A percentile compares a stretch with the other conserved stretches of the same genome.
phyloP scores from a whole-genome alignment of 2,329 filamentous ascomycete genomes.

The Fusarium penzigii region DNA sequence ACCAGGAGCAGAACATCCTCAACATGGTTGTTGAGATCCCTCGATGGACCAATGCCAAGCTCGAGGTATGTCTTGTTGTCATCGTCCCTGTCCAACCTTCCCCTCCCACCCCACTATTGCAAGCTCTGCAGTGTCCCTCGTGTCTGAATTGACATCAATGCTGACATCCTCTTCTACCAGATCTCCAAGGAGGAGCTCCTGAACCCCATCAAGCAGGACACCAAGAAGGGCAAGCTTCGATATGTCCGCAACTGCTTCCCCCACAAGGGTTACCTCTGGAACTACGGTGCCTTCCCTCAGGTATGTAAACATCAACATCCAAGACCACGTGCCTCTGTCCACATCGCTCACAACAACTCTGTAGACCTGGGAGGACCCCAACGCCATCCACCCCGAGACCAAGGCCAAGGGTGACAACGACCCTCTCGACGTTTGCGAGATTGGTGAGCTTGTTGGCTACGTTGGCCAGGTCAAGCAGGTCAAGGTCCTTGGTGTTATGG shows the following conservation, averaged over 20 bases:
- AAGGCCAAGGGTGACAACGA: slow-evolving; percentile 99
- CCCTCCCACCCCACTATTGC: background rate
- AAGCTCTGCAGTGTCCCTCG: slow-evolving; percentile 8
- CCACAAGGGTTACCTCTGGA: slow-evolving; percentile 99
- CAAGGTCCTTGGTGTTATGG: slow-evolving; percentile 99
- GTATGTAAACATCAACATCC: slow-evolving; percentile 49
- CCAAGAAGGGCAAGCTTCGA: slow-evolving; percentile 99
- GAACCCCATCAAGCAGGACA: slow-evolving; percentile 99
- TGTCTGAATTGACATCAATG: slow-evolving; percentile 4
- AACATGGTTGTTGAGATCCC: slow-evolving; percentile 99
- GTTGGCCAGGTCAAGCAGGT: slow-evolving; percentile 98
- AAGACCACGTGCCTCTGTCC: slow-evolving; percentile 4
- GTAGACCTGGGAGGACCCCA: slow-evolving; percentile 99
- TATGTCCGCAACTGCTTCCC: slow-evolving; percentile 99
- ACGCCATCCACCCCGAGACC: slow-evolving; percentile 93
- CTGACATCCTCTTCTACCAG: slow-evolving; percentile 48
- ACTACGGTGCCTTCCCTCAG: slow-evolving; percentile 99
- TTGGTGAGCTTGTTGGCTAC: slow-evolving; percentile 96
- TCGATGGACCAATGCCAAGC: slow-evolving; percentile 99
- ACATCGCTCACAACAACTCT: slow-evolving; percentile 10
- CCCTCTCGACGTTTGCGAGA: slow-evolving; percentile 98
- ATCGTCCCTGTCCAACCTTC: background rate
- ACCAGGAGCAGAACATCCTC: slow-evolving; percentile 89
- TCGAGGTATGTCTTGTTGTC: slow-evolving; percentile 70
- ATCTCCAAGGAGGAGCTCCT: slow-evolving; percentile 98